Evolutionary conservation across 2,329 filamentous ascomycete genomes (phyloP), one percentile per base, ranked within the genome.

Genomic region (Paecilomyces niveus): DNA sequence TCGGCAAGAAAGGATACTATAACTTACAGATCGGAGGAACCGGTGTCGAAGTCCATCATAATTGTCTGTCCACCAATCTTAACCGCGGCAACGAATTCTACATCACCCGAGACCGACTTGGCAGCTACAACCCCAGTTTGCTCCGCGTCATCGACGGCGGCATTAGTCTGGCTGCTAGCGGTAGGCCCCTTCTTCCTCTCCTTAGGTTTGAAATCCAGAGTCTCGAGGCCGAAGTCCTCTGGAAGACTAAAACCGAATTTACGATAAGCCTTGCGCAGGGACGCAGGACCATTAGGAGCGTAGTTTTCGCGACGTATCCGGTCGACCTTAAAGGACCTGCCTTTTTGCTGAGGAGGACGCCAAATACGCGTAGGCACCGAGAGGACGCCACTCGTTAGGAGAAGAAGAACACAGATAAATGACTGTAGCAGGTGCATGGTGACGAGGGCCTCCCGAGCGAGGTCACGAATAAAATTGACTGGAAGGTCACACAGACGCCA

Each of bases 31-130:
- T 90, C 88, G 11, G 88, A 83, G 1, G 87, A 90, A 58, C 88
- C 88, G n/a, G 86, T 88, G 72, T 91, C 88, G 68, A 91, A 89
- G 70, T 89, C 84, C 69, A 91, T 75, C 67, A 85, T 84, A 58
- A 91, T 67, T 3, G 79, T 81, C 74, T 90, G 88, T 4, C 85
- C 86, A 60, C 88, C 88, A 62, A 91, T 82, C n/a, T 70, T 81
- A 56, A 90, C 85, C 0, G 86, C 86, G 0, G 85, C 83, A 11
- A 92, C 80, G 67, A 89, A 92, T 59, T 90, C 85, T 54, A 83
- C 79, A 67, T 89, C 88, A 64, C 86, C 84, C 52, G 81, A 74
- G 62, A 86, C 83, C 11, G 87, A 85, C 29, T 83, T 86, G 56
- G 87, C 85, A 31, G 83, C 76, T 56, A 90, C 89, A 49, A 81